Conservation (phyloP, 1,284 basidiomycete species). For the Puccinia horiana region DNA sequence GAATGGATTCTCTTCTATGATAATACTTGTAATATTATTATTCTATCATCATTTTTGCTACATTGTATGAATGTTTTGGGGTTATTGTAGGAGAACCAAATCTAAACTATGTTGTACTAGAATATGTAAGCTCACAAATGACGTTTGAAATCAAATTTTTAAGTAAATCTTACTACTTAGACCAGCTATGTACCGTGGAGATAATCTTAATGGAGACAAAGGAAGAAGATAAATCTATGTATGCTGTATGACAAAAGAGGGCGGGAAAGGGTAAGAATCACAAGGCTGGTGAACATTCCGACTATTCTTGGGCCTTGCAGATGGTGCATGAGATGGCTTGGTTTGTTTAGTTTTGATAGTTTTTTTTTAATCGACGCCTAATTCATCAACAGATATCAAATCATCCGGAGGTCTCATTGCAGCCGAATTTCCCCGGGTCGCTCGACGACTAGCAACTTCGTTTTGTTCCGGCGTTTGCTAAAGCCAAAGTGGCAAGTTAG, state of each 20-base stretch:
- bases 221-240: too few species aligned
- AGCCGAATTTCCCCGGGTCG: slow-evolving; percentile 43
- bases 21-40: background rate
- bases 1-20: background rate
- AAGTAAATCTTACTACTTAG: background rate
- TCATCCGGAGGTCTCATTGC: slow-evolving; percentile 42
- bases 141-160: background rate
- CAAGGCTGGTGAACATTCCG: too few species aligned
- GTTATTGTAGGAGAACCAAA: background rate
- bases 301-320: too few species aligned
- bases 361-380: slow-evolving; percentile 26
- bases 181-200: background rate
- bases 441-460: slow-evolving; percentile 37
- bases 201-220: background rate
- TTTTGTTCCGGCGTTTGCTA: slow-evolving; percentile 47
- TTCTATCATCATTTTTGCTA: background rate
- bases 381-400: slow-evolving; percentile 16
- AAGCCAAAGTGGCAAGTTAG: background rate
- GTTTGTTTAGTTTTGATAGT: too few species aligned
- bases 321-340: too few species aligned
- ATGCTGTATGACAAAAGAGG: background rate
- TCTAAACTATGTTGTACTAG: too few species aligned
- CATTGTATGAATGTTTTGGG: background rate
- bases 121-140: too few species aligned
- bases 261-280: too few species aligned